Conservation (phyloP, 176 grass and related monocot species). For the Triticum aestivum region IWGSC_CS_RefSeq_v2.1 NC_057798.1:29586587-29587086, state of each 20-base stretch:
- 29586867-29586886: neutral
- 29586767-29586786: too few relatives aligned
- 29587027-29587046: neutral
- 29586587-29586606: neutral
- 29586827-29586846: too few relatives aligned
- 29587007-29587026: neutral
- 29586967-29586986: neutral
- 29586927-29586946: neutral
- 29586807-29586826: too few relatives aligned
- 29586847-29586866: neutral
- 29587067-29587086: neutral
- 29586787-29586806: too few relatives aligned
- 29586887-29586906: neutral
- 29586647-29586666: too few relatives aligned
- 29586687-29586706: too few relatives aligned
- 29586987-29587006: neutral
- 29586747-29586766: too few relatives aligned
- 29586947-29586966: neutral
- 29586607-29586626: neutral
- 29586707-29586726: too few relatives aligned
- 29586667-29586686: too few relatives aligned
- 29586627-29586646: neutral
- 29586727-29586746: too few relatives aligned
- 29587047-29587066: neutral
- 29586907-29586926: neutral